These are phyloP conservation scores for Russula brevipes DNA, from an alignment of 768 basidiomycete species.

Conservation along the genomic window DNA sequence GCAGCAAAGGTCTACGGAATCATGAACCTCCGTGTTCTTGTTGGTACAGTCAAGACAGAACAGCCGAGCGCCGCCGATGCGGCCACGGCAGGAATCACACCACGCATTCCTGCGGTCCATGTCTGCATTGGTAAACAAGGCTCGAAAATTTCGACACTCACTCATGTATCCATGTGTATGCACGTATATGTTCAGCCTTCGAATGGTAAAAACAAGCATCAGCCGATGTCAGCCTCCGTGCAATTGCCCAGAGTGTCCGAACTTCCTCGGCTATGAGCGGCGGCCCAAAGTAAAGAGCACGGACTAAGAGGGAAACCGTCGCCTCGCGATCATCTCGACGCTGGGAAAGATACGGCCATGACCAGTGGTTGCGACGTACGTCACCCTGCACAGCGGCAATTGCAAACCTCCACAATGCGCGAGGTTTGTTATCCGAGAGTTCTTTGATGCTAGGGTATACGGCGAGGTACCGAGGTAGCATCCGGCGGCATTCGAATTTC, in stretches of 20 bases:
- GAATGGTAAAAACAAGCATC: conserved; percentile 30
- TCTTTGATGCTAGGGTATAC: conserved; percentile 17
- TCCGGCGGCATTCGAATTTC: conserved; percentile 28
- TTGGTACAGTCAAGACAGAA: conserved; percentile 33
- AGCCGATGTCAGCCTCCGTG: conserved; percentile 25
- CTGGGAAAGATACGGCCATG: conserved; percentile 32
- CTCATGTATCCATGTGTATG: conserved; percentile 27
- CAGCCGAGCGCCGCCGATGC: conserved; percentile 31
- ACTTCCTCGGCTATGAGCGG: conserved; percentile 24
- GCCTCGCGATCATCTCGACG: conserved; percentile 28
- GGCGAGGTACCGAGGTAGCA: conserved; percentile 21
- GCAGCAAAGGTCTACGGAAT: conserved; percentile 32
- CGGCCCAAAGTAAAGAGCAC: conserved; percentile 25
- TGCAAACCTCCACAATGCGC: conserved; percentile 33
- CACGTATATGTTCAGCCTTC: conserved; percentile 23
- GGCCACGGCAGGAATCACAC: conserved; percentile 30
- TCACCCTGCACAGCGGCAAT: conserved; percentile 26
- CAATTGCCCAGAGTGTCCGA: conserved; percentile 18
- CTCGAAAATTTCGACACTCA: not conserved
- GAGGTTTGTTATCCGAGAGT: conserved; percentile 27
- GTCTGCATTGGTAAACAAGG: not conserved
- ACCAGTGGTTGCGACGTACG: conserved; percentile 29
- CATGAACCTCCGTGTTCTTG: conserved; percentile 1
- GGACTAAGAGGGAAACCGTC: conserved; percentile 30
- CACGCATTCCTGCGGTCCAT: conserved; percentile 13